Percentiles rank a stretch among this genome's conserved stretches.
Conservation (phyloP, 2,329 filamentous ascomycete species). For the Penicillium sclerotigenum region DNA sequence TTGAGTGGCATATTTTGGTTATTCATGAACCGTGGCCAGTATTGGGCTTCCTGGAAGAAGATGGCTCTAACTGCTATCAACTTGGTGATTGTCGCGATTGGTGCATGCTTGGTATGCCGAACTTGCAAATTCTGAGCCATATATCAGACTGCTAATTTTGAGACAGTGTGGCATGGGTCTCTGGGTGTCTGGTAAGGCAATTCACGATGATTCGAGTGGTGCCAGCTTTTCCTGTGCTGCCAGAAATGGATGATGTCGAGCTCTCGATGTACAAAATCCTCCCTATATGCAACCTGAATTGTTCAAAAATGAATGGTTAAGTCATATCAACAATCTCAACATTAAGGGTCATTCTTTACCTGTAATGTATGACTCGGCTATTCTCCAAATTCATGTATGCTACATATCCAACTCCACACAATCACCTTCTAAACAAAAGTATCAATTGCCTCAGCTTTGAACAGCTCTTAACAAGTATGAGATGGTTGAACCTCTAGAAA, state of each 20-base stretch:
- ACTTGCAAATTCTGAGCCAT: accelerated
- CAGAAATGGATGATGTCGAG: not conserved
- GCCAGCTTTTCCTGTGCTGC: slow-evolving; percentile 15
- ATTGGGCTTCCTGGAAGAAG: slow-evolving; percentile 8
- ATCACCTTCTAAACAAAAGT: too few species aligned
- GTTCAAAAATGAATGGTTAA: too few species aligned
- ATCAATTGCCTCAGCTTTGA: not conserved
- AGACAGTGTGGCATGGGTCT: slow-evolving; percentile 17
- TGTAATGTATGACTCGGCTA: too few species aligned
- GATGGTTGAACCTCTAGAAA: not conserved
- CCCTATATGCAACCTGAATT: not conserved
- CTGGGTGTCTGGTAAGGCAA: slow-evolving; percentile 18
- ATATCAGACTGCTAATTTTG: not conserved
- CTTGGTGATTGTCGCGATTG: slow-evolving; percentile 9
- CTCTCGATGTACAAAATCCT: not conserved
- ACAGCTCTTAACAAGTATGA: not conserved
- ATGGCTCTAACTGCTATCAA: slow-evolving; percentile 7
- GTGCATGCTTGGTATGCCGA: slow-evolving; percentile 11
- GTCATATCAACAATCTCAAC: accelerated
- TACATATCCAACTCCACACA: not conserved
- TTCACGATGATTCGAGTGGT: slow-evolving; percentile 10
- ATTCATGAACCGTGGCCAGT: slow-evolving; percentile 11
- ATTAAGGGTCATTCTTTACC: too few species aligned
- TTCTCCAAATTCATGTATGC: too few species aligned
- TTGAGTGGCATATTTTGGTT: slow-evolving; percentile 17